Percentiles rank a stretch among this genome's conserved stretches.
phyloP scores from a whole-genome alignment of 805 yeast genomes.

The Trichomonascus vanleenenianus region DNA sequence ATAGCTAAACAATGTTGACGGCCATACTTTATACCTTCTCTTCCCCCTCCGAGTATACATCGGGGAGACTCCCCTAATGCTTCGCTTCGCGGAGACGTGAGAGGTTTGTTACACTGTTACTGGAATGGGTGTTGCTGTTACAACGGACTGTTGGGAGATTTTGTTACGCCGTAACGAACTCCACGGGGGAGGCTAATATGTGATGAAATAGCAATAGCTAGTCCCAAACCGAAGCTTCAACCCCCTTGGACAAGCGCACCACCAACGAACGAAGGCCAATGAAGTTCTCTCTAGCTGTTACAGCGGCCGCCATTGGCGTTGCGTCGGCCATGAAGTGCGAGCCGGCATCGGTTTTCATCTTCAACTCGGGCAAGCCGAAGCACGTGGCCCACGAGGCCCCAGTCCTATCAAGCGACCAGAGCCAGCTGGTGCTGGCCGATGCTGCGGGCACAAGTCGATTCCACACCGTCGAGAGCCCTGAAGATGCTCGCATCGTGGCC shows the following conservation, averaged over 20 bases:
- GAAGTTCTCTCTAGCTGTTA: neutral
- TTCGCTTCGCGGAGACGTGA: too few relatives aligned
- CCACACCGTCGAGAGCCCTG: constrained; percentile 3
- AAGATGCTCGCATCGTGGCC: constrained; percentile 7
- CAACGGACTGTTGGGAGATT: too few relatives aligned
- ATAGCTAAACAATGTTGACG: too few relatives aligned
- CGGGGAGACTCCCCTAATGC: too few relatives aligned
- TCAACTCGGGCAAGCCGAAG: neutral
- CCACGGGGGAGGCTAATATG: too few relatives aligned
- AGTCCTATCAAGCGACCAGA: constrained; percentile 9
- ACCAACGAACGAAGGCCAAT: neutral
- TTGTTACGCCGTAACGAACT: too few relatives aligned
- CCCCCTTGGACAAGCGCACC: neutral
- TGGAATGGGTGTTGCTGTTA: too few relatives aligned
- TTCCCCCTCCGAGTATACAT: too few relatives aligned
- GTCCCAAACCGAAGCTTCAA: neutral
- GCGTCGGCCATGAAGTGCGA: neutral
- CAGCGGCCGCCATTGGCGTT: neutral
- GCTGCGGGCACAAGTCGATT: constrained; percentile 11
- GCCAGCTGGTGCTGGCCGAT: constrained; percentile 17
- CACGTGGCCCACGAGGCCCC: constrained; percentile 2
- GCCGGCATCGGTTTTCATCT: constrained; percentile 3
- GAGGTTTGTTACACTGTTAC: too few relatives aligned
- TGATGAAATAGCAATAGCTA: too few relatives aligned
- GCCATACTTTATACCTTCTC: too few relatives aligned